Evolutionary conservation across 768 basidiomycete genomes (phyloP).

Genomic region (Cyclocybe cylindracea): DNA sequence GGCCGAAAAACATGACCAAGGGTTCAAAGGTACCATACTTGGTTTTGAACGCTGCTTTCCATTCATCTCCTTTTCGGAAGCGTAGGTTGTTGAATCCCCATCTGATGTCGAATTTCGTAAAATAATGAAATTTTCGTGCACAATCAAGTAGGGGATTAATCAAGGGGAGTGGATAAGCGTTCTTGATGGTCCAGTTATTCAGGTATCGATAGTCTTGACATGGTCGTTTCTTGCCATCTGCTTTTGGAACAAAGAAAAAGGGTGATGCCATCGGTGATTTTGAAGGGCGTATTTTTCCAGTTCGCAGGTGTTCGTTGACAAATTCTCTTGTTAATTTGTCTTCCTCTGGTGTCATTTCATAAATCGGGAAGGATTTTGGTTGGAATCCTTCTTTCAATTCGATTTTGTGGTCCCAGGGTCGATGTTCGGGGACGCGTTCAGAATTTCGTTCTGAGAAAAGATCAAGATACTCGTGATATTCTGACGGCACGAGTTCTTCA

Average conservation of each 20-base stretch:
- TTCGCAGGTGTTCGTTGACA: conserved; percentile 23
- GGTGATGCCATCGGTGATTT: conserved; percentile 18
- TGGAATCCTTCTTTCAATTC: conserved; percentile 1
- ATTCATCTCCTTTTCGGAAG: conserved; percentile 39
- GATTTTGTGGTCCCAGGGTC: conserved; percentile 9
- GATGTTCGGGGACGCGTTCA: background rate
- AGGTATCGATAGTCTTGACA: conserved; percentile 35
- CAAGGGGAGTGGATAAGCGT: conserved; percentile 35
- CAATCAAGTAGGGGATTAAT: conserved; percentile 28
- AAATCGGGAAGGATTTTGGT: background rate
- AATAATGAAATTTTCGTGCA: conserved; percentile 23
- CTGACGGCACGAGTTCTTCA: background rate
- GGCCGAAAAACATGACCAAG: conserved; percentile 18
- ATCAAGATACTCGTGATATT: conserved; percentile 8
- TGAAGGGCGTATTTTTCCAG: conserved; percentile 18
- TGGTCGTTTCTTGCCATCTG: conserved; percentile 17
- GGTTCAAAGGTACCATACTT: conserved; percentile 21
- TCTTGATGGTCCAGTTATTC: conserved; percentile 35
- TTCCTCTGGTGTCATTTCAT: conserved; percentile 23
- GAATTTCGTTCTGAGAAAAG: conserved; percentile 5
- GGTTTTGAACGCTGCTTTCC: conserved; percentile 41
- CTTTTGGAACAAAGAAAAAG: conserved; percentile 28
- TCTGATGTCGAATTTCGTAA: conserved; percentile 39
- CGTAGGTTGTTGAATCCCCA: conserved; percentile 36
- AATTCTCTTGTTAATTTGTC: conserved; percentile 20